Evolutionary conservation across 768 basidiomycete genomes (phyloP).

Genomic region (Lactarius evosmus): DNA sequence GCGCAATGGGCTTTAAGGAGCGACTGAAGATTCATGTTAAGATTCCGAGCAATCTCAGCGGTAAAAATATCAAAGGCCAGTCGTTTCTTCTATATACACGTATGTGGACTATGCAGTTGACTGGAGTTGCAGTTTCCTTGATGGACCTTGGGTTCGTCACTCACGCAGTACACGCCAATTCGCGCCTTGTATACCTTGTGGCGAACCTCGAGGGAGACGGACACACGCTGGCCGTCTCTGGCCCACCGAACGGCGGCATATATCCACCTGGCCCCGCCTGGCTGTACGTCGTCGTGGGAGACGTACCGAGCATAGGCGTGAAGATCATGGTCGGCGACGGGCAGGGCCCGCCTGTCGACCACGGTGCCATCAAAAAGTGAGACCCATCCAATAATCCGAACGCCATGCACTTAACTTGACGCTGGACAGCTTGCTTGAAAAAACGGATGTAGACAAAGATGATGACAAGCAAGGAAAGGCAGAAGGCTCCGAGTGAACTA

Average conservation of each 20-base stretch:
- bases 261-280: conserved; percentile 84
- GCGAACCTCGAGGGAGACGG: conserved; percentile 43
- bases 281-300: conserved; percentile 63
- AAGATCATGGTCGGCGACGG: conserved; percentile 72
- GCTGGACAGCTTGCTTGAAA: conserved; percentile 44
- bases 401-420: neutral
- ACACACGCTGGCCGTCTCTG: conserved; percentile 52
- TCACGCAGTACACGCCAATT: conserved; percentile 72
- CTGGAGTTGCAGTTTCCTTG: conserved; percentile 48
- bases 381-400: conserved; percentile 26
- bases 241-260: conserved; percentile 59
- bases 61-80: conserved; percentile 49
- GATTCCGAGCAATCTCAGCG: conserved; percentile 38
- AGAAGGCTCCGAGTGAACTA: conserved; percentile 23
- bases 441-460: conserved; percentile 41
- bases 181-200: conserved; percentile 67
- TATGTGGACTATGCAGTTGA: neutral
- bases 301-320: conserved; percentile 59
- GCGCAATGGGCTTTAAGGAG: conserved; percentile 45
- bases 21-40: conserved; percentile 46
- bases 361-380: conserved; percentile 56
- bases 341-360: conserved; percentile 53
- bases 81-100: neutral
- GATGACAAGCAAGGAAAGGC: conserved; percentile 32
- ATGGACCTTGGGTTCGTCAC: conserved; percentile 86